Evolutionary conservation across 1,284 basidiomycete species (phyloP), one percentile per base, ranked within the genome.

Genomic region (Trichosporon faecale): DNA sequence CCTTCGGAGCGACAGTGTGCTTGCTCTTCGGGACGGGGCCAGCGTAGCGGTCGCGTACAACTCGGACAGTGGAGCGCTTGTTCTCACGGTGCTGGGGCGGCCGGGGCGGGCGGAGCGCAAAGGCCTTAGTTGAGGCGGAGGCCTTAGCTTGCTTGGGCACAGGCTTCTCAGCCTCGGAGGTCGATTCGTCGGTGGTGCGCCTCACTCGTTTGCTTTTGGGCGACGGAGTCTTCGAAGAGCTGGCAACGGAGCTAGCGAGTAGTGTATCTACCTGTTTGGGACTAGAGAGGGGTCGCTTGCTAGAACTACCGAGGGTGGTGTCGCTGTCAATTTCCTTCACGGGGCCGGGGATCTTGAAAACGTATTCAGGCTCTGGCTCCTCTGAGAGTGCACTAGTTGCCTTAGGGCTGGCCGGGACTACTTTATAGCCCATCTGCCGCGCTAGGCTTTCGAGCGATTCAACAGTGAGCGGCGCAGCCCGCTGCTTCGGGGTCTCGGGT

Each of bases 351-450:
- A 61, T n/a, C 11, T 61, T 21, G 57, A 33, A 61, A 18, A 12
- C 27, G 27, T 61, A 18, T 14, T 61, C 23, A n/a, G 29, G 27
- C 16, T 61, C 23, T 8, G 29, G 27, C 16, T 31, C 8, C 57
- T 33, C 57, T n/a, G 57, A n/a, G 57, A 8, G 2, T 14, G 33
- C 57, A 21, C 29, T 61, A 31, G 27, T 27, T 6, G 16, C 27
- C 7, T 33, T 33, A 7, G 57, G 57, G 27, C 57, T 61, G 16
- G 57, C 57, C 29, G 57, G 57, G 29, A 61, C 57, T 33, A 61
- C 57, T 31, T 61, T 61, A 61, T 31, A 61, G 57, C 57, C 57
- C 57, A 61, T n/a, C 57, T 61, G 16, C 57, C 57, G 57, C 12
- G 57, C 57, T 61, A 61, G 35, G 3, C 23, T n/a, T 7, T 65